Conservation (phyloP, 352 stramenopile species). For the Phytophthora sp. region DNA sequence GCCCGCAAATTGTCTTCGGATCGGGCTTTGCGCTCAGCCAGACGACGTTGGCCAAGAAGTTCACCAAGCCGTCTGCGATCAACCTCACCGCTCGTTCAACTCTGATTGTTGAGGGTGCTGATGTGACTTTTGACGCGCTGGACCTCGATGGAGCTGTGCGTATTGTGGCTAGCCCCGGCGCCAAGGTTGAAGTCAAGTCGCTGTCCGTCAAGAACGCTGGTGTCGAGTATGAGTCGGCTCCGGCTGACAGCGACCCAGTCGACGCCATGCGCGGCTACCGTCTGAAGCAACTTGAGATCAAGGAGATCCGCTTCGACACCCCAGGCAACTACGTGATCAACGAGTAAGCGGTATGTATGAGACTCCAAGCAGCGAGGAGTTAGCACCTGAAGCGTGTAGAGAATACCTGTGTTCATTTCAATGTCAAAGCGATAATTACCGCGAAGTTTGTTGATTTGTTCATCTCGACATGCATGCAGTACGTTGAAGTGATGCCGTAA, state of each 20-base stretch:
- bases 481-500: not conserved
- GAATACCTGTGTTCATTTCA: conserved; percentile 12
- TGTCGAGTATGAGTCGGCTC: conserved; percentile 44
- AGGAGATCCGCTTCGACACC: conserved; percentile 50
- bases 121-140: conserved; percentile 51
- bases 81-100: conserved; percentile 56
- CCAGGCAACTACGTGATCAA: conserved; percentile 59
- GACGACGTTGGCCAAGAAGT: conserved; percentile 33
- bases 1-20: conserved; percentile 55
- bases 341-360: conserved; percentile 19
- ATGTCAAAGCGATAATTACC: conserved; percentile 1
- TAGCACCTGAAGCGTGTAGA: conserved; percentile 9
- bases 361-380: too few relatives aligned
- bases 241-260: conserved; percentile 32
- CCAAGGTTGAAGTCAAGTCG: conserved; percentile 45
- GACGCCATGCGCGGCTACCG: conserved; percentile 67
- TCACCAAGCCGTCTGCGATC: conserved; percentile 34
- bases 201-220: conserved; percentile 57
- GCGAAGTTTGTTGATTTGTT: too few relatives aligned
- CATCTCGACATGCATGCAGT: not conserved
- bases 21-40: conserved; percentile 47
- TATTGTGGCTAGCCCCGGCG: conserved; percentile 51
- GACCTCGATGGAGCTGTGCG: conserved; percentile 55
- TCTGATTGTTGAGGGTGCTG: conserved; percentile 51
- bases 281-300: conserved; percentile 41